Evolutionary conservation across 441 rosid species (phyloP), one percentile per base, ranked within the genome.

Genomic region (Flueggea neowawraea): DNA sequence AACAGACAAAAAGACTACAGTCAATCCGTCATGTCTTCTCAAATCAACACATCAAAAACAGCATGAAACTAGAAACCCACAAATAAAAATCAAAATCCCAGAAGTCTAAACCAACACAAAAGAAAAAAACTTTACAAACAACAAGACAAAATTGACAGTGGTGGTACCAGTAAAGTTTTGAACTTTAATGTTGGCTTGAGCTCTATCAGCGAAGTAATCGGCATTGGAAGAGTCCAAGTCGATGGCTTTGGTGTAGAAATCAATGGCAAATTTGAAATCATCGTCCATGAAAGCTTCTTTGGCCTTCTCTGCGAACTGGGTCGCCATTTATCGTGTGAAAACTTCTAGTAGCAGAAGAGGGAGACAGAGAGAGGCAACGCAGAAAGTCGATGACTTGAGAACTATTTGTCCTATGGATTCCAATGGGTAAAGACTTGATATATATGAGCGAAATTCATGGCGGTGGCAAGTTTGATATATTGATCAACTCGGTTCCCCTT

Each of bases 151-250:
- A 5, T 36, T 36, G 9, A 3, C 41, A 36, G 41, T 36, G 4
- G 6, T 22, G 28, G 22, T 58, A 90, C 98, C 96, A 3, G 97
- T 76, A 72, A 88, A 81, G 68, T 71, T 78, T 9, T 22, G 8
- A 81, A 85, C 87, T 71, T 93, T 90, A 77, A 84, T 77, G 65
- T 82, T 76, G 70, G 95, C 95, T 69, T 90, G 98, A 73, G 98
- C 93, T 16, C 97, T 87, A 77, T 93, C 95, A n/a, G 89, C 89
- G 69, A 70, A 85, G 66, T 81, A 83, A 16, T 84, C 91, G 4
- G 96, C 78, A 61, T 69, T 74, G 12, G 62, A 71, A 55, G 97
- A 89, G 84, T 69, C 74, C 65, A 84, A 74, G 10, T 68, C 67
- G 72, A 93, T 80, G 61, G 97, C 97, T 69, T 85, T 80, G 0